Percentiles rank a stretch among this genome's conserved stretches.
phyloP scores from a whole-genome alignment of 2,329 filamentous ascomycete genomes.

The Bipolaris oryzae region DNA sequence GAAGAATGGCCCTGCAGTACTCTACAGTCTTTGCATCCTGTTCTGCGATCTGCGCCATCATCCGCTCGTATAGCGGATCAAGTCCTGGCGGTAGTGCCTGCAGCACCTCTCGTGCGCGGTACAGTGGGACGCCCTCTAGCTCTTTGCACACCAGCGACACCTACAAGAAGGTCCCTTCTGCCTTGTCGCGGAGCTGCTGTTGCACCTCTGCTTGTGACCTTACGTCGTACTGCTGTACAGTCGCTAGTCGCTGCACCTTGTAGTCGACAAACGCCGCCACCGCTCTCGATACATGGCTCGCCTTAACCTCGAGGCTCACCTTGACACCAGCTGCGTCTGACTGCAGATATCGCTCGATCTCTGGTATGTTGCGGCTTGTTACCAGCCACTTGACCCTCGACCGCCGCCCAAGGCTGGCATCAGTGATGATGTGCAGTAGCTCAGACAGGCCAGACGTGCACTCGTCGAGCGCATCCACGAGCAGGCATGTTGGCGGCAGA shows the following conservation, averaged over 20 bases:
- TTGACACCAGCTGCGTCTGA: constrained; percentile 18
- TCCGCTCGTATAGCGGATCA: constrained; percentile 47
- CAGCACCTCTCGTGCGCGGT: constrained; percentile 19
- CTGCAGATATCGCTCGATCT: constrained; percentile 45
- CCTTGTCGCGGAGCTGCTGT: constrained; percentile 29
- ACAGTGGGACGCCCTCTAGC: constrained; percentile 33
- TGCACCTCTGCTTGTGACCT: constrained; percentile 1
- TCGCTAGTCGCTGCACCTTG: constrained; percentile 33
- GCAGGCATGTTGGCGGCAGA: constrained; percentile 8
- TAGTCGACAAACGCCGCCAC: constrained; percentile 40
- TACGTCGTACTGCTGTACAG: neutral
- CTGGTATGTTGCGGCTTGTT: constrained; percentile 52
- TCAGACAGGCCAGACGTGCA: constrained; percentile 9
- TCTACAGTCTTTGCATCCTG: neutral
- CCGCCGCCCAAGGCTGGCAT: neutral
- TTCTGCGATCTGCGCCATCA: constrained; percentile 36
- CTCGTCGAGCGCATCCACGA: constrained; percentile 19
- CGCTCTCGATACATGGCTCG: constrained; percentile 39
- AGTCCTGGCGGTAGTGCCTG: constrained; percentile 45
- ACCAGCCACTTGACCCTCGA: constrained; percentile 22
- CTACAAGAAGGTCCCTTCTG: constrained; percentile 54
- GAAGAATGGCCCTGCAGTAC: too few species aligned
- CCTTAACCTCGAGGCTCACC: constrained; percentile 46
- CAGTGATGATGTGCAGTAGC: constrained; percentile 8
- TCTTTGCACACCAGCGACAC: constrained; percentile 48